A percentile compares a stretch with the other conserved stretches of the same genome.
These are phyloP conservation scores for Trichoderma arundinaceum DNA, from an alignment of 2,329 filamentous ascomycete species.

Conservation along the genomic window DNA sequence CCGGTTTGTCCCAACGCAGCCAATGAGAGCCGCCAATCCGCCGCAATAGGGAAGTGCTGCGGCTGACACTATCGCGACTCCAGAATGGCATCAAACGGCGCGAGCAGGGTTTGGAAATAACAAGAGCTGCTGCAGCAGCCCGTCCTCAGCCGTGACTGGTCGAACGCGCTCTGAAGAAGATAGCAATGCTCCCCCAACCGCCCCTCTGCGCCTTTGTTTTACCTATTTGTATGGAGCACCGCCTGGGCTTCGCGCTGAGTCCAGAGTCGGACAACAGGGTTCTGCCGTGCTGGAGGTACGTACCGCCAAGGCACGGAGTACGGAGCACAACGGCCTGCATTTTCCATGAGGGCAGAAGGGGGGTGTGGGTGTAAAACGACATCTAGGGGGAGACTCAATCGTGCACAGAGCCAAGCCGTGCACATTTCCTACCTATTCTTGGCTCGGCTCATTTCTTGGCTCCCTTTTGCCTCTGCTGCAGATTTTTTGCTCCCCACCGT, in stretches of 20 bases:
- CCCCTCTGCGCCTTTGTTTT: not conserved
- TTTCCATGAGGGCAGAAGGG: not conserved
- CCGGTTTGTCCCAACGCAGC: not conserved
- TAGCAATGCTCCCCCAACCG: conserved; percentile 1
- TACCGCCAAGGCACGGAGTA: too few relatives aligned
- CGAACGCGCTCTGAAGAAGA: conserved; percentile 2
- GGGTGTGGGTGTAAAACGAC: conserved; percentile 1
- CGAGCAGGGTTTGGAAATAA: conserved; percentile 3
- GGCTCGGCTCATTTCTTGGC: not conserved
- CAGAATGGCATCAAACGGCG: not conserved
- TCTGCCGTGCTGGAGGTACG: conserved; percentile 8
- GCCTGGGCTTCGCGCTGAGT: conserved; percentile 24
- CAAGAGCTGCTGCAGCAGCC: not conserved
- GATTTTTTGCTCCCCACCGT: conserved; percentile 11
- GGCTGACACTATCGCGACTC: not conserved
- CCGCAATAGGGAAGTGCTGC: conserved; percentile 25
- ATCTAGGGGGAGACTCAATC: not conserved
- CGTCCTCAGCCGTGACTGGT: not conserved
- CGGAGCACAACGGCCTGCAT: too few relatives aligned
- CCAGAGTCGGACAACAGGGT: conserved; percentile 25
- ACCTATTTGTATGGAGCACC: conserved; percentile 13
- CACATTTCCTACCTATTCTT: not conserved
- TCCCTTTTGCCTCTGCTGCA: not conserved
- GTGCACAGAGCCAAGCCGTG: not conserved
- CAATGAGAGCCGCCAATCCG: conserved; percentile 18